These are phyloP conservation scores for Fusarium ramigenum DNA, from an alignment of 2,329 filamentous ascomycete genomes.

Conservation along the genomic window DNA sequence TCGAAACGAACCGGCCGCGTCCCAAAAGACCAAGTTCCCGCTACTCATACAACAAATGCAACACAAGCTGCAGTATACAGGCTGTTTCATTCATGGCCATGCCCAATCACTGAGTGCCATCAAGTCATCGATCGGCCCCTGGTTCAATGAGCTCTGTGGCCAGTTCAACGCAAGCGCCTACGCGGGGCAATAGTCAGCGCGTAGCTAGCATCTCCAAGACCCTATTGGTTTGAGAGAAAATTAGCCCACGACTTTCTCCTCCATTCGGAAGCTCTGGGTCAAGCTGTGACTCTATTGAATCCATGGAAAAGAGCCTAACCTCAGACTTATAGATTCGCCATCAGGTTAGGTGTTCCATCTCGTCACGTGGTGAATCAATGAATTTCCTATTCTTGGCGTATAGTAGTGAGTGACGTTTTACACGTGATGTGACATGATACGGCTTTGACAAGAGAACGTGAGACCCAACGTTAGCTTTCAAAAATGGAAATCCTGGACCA, in stretches of 20 bases:
- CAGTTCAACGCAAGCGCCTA: constrained; percentile 26
- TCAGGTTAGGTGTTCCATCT: not conserved
- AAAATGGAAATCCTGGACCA: not conserved
- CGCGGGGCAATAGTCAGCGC: constrained; percentile 27
- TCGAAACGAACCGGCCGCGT: constrained; percentile 5
- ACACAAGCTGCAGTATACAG: not conserved
- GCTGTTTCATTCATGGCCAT: not conserved
- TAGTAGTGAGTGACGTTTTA: not conserved
- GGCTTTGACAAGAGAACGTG: not conserved
- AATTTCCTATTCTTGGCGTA: not conserved
- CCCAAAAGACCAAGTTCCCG: constrained; percentile 22
- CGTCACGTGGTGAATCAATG: constrained; percentile 12
- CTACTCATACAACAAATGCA: constrained; percentile 1
- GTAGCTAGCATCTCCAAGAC: constrained; percentile 4
- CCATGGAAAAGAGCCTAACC: not conserved
- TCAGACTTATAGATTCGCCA: not conserved
- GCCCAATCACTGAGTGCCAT: constrained; percentile 20
- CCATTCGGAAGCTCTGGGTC: constrained; percentile 19
- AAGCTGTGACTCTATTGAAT: not conserved
- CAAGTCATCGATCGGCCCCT: constrained; percentile 13
- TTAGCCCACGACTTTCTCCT: constrained; percentile 11
- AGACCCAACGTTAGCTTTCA: too few relatives aligned
- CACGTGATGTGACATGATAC: not conserved
- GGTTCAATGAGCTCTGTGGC: constrained; percentile 3
- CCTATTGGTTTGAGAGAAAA: constrained; percentile 29